Evolutionary conservation across 2,329 filamentous ascomycete genomes (phyloP).

Genomic region (Botryotinia convoluta): DNA sequence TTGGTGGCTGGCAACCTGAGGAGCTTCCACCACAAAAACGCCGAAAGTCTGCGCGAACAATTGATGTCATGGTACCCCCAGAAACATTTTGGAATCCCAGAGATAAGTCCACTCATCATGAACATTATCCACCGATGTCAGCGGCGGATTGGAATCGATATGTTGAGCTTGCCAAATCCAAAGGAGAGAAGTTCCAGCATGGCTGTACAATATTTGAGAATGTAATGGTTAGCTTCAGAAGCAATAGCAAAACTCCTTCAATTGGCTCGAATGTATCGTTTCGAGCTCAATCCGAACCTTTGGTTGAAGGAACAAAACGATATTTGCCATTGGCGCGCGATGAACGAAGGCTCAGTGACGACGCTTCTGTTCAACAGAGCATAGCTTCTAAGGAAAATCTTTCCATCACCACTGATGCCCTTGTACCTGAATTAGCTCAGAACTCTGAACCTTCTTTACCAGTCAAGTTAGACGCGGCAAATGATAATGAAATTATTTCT

Average conservation of each 20-base stretch:
- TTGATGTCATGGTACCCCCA: constrained; percentile 56
- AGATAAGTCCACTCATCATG: constrained; percentile 56
- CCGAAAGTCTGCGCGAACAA: constrained; percentile 53
- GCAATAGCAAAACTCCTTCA: constrained; percentile 31
- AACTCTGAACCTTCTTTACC: background rate
- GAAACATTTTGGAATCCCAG: constrained; percentile 55
- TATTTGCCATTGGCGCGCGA: constrained; percentile 35
- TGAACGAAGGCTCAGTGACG: constrained; percentile 31
- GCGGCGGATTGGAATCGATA: constrained; percentile 57
- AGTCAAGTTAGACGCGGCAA: background rate
- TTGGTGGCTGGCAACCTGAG: constrained; percentile 30
- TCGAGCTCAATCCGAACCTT: constrained; percentile 33
- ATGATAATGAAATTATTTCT: background rate
- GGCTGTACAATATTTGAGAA: constrained; percentile 47
- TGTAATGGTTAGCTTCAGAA: constrained; percentile 35
- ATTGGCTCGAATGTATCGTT: constrained; percentile 26
- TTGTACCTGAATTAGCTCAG: constrained; percentile 18
- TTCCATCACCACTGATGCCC: constrained; percentile 21
- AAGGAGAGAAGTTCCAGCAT: constrained; percentile 53
- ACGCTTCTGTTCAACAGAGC: constrained; percentile 7
- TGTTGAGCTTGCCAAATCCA: constrained; percentile 48
- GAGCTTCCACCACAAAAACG: constrained; percentile 46
- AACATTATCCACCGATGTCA: constrained; percentile 63
- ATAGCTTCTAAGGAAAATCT: constrained; percentile 15
- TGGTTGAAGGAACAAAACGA: constrained; percentile 29